Evolutionary conservation across 2,329 filamentous ascomycete genomes (phyloP).

Genomic region (Ophiosphaerella herpotricha): DNA sequence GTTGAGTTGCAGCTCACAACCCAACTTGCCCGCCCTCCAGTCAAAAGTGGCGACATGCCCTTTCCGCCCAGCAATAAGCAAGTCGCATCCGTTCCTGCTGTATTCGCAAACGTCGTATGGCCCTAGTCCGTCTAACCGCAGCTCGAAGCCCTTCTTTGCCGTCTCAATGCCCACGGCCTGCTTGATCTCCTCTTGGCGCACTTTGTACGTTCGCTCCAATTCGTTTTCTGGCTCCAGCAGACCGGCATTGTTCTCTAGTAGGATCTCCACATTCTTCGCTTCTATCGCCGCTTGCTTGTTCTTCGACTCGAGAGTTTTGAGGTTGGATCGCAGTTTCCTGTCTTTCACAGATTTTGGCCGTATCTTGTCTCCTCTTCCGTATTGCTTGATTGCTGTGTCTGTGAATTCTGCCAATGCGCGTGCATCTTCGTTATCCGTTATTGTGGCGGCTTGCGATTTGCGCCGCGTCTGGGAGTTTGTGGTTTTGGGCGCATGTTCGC

Average conservation of each 20-base stretch:
- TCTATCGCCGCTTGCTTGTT: slow-evolving; percentile 79
- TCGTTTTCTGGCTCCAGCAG: slow-evolving; percentile 88
- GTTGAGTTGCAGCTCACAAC: slow-evolving; percentile 86
- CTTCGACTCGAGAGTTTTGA: slow-evolving; percentile 79
- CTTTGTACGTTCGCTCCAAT: slow-evolving; percentile 89
- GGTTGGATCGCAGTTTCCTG: slow-evolving; percentile 83
- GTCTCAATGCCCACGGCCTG: slow-evolving; percentile 77
- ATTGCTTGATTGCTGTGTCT: slow-evolving; percentile 67
- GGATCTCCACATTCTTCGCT: slow-evolving; percentile 93
- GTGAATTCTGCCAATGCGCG: slow-evolving; percentile 38
- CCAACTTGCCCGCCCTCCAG: slow-evolving; percentile 89
- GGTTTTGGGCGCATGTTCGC: slow-evolving; percentile 22
- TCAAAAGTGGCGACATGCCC: slow-evolving; percentile 97
- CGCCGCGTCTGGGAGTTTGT: slow-evolving; percentile 18
- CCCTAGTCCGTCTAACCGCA: slow-evolving; percentile 76
- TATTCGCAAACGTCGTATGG: slow-evolving; percentile 90
- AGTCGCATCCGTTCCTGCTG: slow-evolving; percentile 82
- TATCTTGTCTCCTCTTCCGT: slow-evolving; percentile 82
- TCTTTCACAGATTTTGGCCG: slow-evolving; percentile 76
- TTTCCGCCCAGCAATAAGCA: slow-evolving; percentile 85
- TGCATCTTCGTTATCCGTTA: slow-evolving; percentile 34
- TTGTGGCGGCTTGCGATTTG: slow-evolving; percentile 28
- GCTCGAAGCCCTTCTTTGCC: slow-evolving; percentile 89
- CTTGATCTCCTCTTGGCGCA: slow-evolving; percentile 84
- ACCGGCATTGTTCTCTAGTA: slow-evolving; percentile 83